Conservation (phyloP, 2,329 filamentous ascomycete species). For the Verticillium zaregamsianum region DNA sequence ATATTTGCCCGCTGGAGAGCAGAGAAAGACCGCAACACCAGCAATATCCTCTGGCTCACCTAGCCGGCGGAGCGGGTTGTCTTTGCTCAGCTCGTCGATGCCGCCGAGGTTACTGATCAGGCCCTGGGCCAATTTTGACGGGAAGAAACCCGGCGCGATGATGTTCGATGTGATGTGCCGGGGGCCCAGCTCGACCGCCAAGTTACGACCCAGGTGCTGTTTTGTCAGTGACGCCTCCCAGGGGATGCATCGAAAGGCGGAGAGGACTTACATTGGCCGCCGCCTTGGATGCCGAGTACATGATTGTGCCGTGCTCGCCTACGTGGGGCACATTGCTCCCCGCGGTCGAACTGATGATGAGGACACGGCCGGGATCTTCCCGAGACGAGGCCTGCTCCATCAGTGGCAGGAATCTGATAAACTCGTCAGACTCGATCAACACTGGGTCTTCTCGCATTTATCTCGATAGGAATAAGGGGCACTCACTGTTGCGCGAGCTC, state of each 20-base stretch:
- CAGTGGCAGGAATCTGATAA: slow-evolving; percentile 25
- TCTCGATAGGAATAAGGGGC: not conserved
- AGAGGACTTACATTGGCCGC: slow-evolving; percentile 40
- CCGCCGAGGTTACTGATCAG: slow-evolving; percentile 61
- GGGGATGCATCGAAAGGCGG: no score
- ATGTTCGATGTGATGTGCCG: slow-evolving; percentile 62
- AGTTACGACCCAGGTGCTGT: slow-evolving; percentile 55
- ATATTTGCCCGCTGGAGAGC: slow-evolving; percentile 47
- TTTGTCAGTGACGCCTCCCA: not conserved
- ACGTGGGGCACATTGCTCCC: slow-evolving; percentile 58
- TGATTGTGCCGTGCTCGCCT: slow-evolving; percentile 58
- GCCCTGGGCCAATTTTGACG: slow-evolving; percentile 62
- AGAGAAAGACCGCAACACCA: slow-evolving; percentile 54
- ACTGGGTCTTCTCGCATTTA: not conserved
- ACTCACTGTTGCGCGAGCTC: slow-evolving; percentile 57
- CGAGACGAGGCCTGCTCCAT: slow-evolving; percentile 37
- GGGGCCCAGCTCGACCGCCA: slow-evolving; percentile 66
- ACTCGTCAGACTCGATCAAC: not conserved
- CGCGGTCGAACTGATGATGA: slow-evolving; percentile 64
- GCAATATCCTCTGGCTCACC: slow-evolving; percentile 58
- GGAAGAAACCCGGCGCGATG: slow-evolving; percentile 66
- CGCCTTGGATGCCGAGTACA: slow-evolving; percentile 66
- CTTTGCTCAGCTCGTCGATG: slow-evolving; percentile 40
- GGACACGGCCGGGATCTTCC: slow-evolving; percentile 54
- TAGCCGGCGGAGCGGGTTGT: slow-evolving; percentile 49